Base-by-base conservation (phyloP, 495 filamentous ascomycete genomes). In the Trichoderma reesei region DNA sequence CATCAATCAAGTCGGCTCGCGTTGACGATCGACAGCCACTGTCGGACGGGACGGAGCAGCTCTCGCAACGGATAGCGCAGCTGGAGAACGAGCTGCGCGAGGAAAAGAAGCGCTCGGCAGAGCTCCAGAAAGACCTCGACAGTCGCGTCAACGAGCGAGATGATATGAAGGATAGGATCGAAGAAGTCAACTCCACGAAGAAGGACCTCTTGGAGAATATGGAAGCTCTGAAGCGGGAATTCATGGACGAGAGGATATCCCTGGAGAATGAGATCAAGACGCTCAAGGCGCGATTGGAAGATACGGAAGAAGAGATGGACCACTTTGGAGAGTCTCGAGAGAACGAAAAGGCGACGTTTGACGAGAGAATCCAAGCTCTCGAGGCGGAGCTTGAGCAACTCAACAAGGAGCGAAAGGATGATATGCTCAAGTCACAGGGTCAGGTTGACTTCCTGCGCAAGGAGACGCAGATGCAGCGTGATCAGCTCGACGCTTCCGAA, bases 131-230 rank as follows among this genome's bases (percentile, higher is more conserved):
- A 60, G 87, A 90, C 46, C 82, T 88, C 9, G 72, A 79, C 51
- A 72, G 73, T 9, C 81, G 79, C 60, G 78, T 72, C 5, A 83
- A 87, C 20, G 78, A 83, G 3, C 84, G 89, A 68, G 81, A 85
- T 36, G 80, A 87, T 44, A 84, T 90, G 38, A 87, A 85, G 66
- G 80, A 84, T 56, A 87, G 86, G 65, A 83, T 91, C 51, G 87
- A 93, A 66, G 91, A 96, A 71, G 89, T 82, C 13, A 87, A 90
- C 66, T 92, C 90, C 3, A 99, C 90, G 0, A 99, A 99, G 74
- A 86, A 90, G 70, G 94, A 99, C 69, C 83, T 99, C 1, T 85
- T 99, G 72, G 88, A 89, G 46, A 99, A 99, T 69, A 87, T 99
- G 72, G 91, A 97, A 69, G 90, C 92, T 39, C 83, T 91, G 39